phyloP scores from a whole-genome alignment of 202 grass and related monocot genomes.

The Dendrocalamus latiflorus region DNA sequence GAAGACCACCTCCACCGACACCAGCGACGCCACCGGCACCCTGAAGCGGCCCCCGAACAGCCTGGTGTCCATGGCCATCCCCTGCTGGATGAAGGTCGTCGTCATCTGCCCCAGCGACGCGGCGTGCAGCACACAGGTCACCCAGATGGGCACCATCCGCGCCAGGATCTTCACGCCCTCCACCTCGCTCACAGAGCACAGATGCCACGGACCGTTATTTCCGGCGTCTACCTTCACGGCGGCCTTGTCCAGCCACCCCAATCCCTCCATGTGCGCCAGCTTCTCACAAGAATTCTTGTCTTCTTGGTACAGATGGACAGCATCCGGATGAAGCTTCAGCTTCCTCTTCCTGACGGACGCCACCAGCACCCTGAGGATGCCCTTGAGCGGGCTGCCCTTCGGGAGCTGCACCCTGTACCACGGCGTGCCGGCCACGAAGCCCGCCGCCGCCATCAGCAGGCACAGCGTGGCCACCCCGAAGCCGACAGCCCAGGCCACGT shows the following conservation, averaged over 20 bases:
- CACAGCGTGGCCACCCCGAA: slow-evolving; percentile 65
- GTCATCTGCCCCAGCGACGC: slow-evolving; percentile 77
- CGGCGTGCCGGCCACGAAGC: slow-evolving; percentile 60
- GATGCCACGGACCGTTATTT: slow-evolving; percentile 11
- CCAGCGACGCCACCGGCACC: slow-evolving; percentile 67
- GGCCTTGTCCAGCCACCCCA: slow-evolving; percentile 52
- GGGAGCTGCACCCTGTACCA: slow-evolving; percentile 56
- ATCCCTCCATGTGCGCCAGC: slow-evolving; percentile 62
- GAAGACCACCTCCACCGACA: slow-evolving; percentile 76
- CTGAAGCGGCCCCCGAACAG: slow-evolving; percentile 34
- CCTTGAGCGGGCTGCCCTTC: slow-evolving; percentile 59
- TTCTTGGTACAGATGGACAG: slow-evolving; percentile 40
- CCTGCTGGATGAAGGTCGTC: slow-evolving; percentile 96
- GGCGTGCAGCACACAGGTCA: slow-evolving; percentile 66
- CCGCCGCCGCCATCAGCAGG: slow-evolving; percentile 47
- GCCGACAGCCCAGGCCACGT: slow-evolving; percentile 73
- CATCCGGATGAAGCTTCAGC: neutral
- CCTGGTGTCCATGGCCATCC: slow-evolving; percentile 66
- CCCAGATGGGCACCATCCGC: slow-evolving; percentile 78
- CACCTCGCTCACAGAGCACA: slow-evolving; percentile 84
- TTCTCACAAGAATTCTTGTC: neutral
- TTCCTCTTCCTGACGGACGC: slow-evolving; percentile 51
- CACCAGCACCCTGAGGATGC: slow-evolving; percentile 56
- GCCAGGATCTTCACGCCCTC: slow-evolving; percentile 82
- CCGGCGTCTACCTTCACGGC: neutral